Evolutionary conservation across 2,329 filamentous ascomycete genomes (phyloP), one percentile per base, ranked within the genome.

Genomic region (Lasiodiplodia sp.): DNA sequence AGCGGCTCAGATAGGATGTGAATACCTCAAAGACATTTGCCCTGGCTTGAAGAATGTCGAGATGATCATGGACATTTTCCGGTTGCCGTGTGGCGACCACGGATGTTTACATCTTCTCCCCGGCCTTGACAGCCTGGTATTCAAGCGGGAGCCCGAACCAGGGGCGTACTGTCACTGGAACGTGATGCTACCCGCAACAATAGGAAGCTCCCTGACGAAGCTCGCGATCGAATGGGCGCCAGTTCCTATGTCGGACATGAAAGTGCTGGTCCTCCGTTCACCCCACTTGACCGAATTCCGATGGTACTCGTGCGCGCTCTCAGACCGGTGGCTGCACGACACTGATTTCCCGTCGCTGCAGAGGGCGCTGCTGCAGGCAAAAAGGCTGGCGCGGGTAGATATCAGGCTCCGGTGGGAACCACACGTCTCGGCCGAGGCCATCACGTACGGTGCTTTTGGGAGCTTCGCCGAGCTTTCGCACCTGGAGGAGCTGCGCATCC

Each of bases 401-500:
- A 53, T 53, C 25, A 53, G 51, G 23, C 23, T 53, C 8, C 51
- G 5, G 21, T 28, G 25, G 25, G 12, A 7, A n/a, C 47, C 18
- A 51, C 47, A 51, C 16, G 53, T 28, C 53, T 56, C 53, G 53
- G 53, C 53, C 53, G 53, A 56, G 31, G 21, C 53, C 28, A 37
- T 34, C 31, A 37, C 23, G 23, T 28, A 28, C 25, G 53, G n/a
- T 7, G 23, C n/a, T 18, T 23, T 58, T 4, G 37, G 56, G 12
- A 18, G 34, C n/a, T 37, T 60, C 23, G 8, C 5, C 2, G 37
- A 14, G 21, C 21, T 60, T 21, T n/a, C 11, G 23, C 23, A 25
- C 5, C 16, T 64, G 38, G 7, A 34, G 23, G 49, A 49, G 38
- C 28, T 49, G 23, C 21, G 49, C 12, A 25, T 21, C 81, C 82